Evolutionary conservation across 768 basidiomycete species (phyloP).

Genomic region (Myochromella boudieri): DNA sequence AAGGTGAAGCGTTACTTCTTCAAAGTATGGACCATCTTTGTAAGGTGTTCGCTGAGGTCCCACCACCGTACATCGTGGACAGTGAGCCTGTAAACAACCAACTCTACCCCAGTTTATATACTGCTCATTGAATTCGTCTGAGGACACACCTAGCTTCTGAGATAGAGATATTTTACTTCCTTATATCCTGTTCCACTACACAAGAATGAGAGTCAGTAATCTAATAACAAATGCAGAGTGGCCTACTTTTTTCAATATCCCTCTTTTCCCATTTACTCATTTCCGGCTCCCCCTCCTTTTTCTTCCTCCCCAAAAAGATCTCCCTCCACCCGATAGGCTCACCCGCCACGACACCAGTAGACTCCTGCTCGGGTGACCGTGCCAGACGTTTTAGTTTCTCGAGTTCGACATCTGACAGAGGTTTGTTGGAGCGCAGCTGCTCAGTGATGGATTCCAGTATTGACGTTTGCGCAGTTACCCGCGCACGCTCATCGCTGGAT

Average conservation of each 20-base stretch:
- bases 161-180: neutral
- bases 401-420: constrained; percentile 50
- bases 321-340: constrained; percentile 48
- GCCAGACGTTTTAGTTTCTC: constrained; percentile 56
- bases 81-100: no score
- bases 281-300: constrained; percentile 14
- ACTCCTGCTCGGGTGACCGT: constrained; percentile 20
- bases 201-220: neutral
- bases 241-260: constrained; percentile 39
- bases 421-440: constrained; percentile 47
- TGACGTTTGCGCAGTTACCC: constrained; percentile 55
- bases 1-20: no score
- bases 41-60: no score
- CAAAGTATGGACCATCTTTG: no score
- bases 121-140: neutral
- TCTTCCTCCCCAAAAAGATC: constrained; percentile 45
- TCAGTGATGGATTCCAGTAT: constrained; percentile 60
- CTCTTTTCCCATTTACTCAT: constrained; percentile 37
- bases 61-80: no score
- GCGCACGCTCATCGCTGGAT: constrained; percentile 53
- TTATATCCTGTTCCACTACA: constrained; percentile 9
- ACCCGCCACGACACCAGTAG: constrained; percentile 9
- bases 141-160: neutral
- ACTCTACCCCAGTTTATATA: neutral
- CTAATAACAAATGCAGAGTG: no score